Base-by-base conservation (phyloP, 108 stramenopile species). In the Cyclotella kingstonii region DNA sequence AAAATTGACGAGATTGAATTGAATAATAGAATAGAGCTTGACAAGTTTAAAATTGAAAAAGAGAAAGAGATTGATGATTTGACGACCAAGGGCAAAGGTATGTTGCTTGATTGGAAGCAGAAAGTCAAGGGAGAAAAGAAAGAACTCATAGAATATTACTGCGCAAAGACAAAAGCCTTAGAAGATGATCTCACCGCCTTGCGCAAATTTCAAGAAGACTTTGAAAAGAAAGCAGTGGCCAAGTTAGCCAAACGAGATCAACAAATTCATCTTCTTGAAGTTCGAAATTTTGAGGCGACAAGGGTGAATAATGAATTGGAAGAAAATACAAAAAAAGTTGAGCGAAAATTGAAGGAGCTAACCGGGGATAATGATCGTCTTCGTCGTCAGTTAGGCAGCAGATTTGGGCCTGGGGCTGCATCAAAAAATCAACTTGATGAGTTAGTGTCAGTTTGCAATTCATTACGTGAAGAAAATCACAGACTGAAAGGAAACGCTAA, bases 381-480 rank as follows among this genome's bases (percentile, higher is more conserved):
- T 52, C 82, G 89, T n/a, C 78, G 89, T n/a, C 87, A 87, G 47
- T 70, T 93, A 31, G 83, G 87, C 10, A 82, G 89, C 30, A 54
- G 90, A 22, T 83, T 52, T 43, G 88, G 88, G 10, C 38, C 82
- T 8, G 86, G 78, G 55, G 69, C 68, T 28, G 73, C 70, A 21
- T 50, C 77, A 12, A 83, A 85, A 40, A 66, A 28, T 30, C 79
- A 91, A 63, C 33, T 88, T 19, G 89, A 90, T 36, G 80, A 82
- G 34, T 65, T 93, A 10, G 81, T 85, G 40, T 82, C 80, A 25
- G 83, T 88, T 43, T 90, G 81, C 57, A 79, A 85, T 41, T 71
- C 60, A 36, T 53, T 86, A 8, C 66, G 76, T 4, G 87, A 93
- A 42, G 91, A 93, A 51, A 86, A 83, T 60, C 76, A 78, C 22